A percentile compares a stretch with the other conserved stretches of the same genome.
Conservation (phyloP, 768 basidiomycete genomes). For the Mycena vitilis region DNA sequence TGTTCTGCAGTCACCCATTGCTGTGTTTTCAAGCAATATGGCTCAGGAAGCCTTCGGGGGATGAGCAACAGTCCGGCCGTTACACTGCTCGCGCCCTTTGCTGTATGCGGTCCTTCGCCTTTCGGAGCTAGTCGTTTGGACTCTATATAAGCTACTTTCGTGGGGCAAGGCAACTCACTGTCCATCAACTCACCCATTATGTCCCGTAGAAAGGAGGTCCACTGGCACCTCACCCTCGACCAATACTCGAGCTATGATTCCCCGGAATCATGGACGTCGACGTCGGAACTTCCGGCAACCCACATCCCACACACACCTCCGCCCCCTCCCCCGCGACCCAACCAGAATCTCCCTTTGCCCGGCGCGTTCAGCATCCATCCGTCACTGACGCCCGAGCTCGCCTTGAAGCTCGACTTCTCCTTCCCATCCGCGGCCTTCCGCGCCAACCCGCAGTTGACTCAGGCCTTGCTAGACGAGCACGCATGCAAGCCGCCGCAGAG, state of each 20-base stretch:
- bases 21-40: not conserved
- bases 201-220: not conserved
- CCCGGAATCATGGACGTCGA: slow-evolving; percentile 11
- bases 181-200: not conserved
- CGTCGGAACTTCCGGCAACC: slow-evolving; percentile 1
- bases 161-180: not conserved
- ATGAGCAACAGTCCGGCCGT: not conserved
- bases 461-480: not conserved
- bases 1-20: not conserved
- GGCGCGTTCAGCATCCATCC: slow-evolving; percentile 1
- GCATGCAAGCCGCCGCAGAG: slow-evolving; percentile 12
- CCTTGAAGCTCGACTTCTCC: slow-evolving; percentile 27
- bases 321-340: slow-evolving; percentile 10
- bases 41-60: not conserved
- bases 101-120: not conserved
- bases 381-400: slow-evolving; percentile 1
- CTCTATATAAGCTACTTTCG: not conserved
- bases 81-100: not conserved
- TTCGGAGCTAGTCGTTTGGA: no score
- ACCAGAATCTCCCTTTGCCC: slow-evolving; percentile 1
- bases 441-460: slow-evolving; percentile 15
- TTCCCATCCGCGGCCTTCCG: slow-evolving; percentile 29
- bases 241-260: slow-evolving; percentile 1
- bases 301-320: not conserved
- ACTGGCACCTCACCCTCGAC: not conserved